Evolutionary conservation across 1,139 yeast genomes (phyloP).

Genomic region (Chernovozyma aurita): DNA sequence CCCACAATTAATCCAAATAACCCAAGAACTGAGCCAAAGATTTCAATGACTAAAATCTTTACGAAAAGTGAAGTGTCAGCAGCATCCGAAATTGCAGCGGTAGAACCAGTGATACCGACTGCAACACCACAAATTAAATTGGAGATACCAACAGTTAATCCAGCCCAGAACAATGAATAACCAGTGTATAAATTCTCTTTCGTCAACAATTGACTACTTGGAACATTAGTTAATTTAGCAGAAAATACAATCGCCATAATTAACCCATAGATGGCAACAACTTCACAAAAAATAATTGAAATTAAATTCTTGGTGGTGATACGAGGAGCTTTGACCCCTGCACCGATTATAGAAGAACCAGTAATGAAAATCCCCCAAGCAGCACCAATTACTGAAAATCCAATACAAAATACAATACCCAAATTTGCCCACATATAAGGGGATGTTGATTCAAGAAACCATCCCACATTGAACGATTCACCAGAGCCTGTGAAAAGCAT

Average conservation of each 20-base stretch:
- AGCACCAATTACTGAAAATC: conserved; percentile 93
- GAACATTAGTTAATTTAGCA: conserved; percentile 75
- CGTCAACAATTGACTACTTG: conserved; percentile 59
- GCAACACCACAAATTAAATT: conserved; percentile 96
- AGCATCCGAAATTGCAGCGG: conserved; percentile 97
- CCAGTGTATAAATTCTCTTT: conserved; percentile 90
- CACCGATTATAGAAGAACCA: conserved; percentile 92
- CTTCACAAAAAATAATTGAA: conserved; percentile 97
- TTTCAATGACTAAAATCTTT: conserved; percentile 92
- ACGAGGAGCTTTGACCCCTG: conserved; percentile 96
- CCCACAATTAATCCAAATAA: conserved; percentile 94
- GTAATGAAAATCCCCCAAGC: conserved; percentile 99
- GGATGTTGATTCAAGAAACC: conserved; percentile 76
- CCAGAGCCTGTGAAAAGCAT: conserved; percentile 92
- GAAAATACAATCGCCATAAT: conserved; percentile 98
- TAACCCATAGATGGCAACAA: conserved; percentile 96
- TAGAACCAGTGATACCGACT: conserved; percentile 96
- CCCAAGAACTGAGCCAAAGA: conserved; percentile 94
- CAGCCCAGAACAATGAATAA: conserved; percentile 96
- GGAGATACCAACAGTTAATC: conserved; percentile 89
- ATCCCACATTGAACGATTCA: conserved; percentile 85
- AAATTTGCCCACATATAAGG: conserved; percentile 97
- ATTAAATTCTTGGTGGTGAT: conserved; percentile 96
- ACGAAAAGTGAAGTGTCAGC: conserved; percentile 95
- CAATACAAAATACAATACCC: conserved; percentile 92